Evolutionary conservation across 495 filamentous ascomycete genomes (phyloP).

Genomic region (Daldinia bambusicola): DNA sequence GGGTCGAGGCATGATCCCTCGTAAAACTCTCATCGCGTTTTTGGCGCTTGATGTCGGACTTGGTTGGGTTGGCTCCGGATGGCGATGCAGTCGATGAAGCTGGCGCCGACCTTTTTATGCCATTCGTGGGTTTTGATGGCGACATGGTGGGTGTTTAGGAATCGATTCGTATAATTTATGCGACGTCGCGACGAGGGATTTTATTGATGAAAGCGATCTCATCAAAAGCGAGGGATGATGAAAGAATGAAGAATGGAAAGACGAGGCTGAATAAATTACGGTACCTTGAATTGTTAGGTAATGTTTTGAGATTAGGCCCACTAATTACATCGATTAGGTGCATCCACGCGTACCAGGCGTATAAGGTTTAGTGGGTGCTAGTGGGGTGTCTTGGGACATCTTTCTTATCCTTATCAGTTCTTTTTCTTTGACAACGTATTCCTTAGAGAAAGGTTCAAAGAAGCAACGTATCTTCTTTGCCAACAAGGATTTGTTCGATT

Average conservation of each 20-base stretch:
- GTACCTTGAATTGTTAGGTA: slow-evolving; percentile 17
- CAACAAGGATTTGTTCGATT: neutral
- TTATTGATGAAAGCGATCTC: slow-evolving; percentile 21
- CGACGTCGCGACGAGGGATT: slow-evolving; percentile 8
- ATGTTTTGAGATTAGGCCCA: neutral
- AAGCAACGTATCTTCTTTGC: neutral
- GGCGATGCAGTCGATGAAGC: slow-evolving; percentile 30
- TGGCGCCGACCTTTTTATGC: slow-evolving; percentile 38
- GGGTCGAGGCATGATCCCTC: slow-evolving; percentile 51
- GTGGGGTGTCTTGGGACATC: neutral
- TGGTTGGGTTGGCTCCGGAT: slow-evolving; percentile 20
- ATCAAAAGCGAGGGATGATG: slow-evolving; percentile 33
- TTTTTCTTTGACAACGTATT: no score
- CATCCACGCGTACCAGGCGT: neutral
- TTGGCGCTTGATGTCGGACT: slow-evolving; percentile 46
- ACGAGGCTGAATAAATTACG: slow-evolving; percentile 44
- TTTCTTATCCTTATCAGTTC: neutral
- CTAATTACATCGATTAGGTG: neutral
- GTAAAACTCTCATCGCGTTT: slow-evolving; percentile 43
- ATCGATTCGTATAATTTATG: neutral
- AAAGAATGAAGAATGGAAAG: slow-evolving; percentile 28
- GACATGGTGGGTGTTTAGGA: slow-evolving; percentile 13
- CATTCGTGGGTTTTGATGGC: slow-evolving; percentile 33
- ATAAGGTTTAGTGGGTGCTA: neutral
- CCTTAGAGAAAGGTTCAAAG: no score